phyloP scores from a whole-genome alignment of 805 yeast genomes.

The Kuraishia molischiana region DNA sequence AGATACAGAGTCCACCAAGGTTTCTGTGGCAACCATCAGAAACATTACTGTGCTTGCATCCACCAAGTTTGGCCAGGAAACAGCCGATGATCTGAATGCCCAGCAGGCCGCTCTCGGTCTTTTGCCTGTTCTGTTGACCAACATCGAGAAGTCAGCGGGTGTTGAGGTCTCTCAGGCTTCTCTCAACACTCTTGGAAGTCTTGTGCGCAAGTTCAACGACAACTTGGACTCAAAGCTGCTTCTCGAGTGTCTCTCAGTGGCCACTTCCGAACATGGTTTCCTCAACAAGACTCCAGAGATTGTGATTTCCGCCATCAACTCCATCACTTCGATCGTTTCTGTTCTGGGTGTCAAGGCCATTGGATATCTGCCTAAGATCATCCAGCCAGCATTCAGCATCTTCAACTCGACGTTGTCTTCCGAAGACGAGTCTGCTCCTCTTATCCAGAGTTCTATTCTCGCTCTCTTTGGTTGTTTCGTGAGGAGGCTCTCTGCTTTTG shows the following conservation, averaged over 20 bases:
- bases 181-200: constrained; percentile 53
- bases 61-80: constrained; percentile 61
- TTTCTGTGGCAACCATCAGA: constrained; percentile 38
- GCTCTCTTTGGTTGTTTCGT: constrained; percentile 66
- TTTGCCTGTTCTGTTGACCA: constrained; percentile 37
- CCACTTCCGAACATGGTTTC: constrained; percentile 41
- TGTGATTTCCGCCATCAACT: constrained; percentile 62
- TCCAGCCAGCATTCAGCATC: constrained; percentile 61
- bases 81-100: constrained; percentile 37
- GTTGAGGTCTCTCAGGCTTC: constrained; percentile 56
- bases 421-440: constrained; percentile 16
- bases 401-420: constrained; percentile 27
- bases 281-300: constrained; percentile 38
- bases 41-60: constrained; percentile 56
- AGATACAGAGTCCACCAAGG: constrained; percentile 15
- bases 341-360: constrained; percentile 79
- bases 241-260: constrained; percentile 35
- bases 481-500: constrained; percentile 79
- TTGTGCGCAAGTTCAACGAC: constrained; percentile 55
- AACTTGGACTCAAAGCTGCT: constrained; percentile 36
- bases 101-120: constrained; percentile 41
- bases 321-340: constrained; percentile 59
- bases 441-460: constrained; percentile 62
- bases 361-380: constrained; percentile 75
- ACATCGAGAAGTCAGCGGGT: constrained; percentile 25